Percentiles rank a stretch among this genome's conserved stretches.
Conservation (phyloP, 176 grass and related monocot genomes). For the Elymus sibiricus region DNA sequence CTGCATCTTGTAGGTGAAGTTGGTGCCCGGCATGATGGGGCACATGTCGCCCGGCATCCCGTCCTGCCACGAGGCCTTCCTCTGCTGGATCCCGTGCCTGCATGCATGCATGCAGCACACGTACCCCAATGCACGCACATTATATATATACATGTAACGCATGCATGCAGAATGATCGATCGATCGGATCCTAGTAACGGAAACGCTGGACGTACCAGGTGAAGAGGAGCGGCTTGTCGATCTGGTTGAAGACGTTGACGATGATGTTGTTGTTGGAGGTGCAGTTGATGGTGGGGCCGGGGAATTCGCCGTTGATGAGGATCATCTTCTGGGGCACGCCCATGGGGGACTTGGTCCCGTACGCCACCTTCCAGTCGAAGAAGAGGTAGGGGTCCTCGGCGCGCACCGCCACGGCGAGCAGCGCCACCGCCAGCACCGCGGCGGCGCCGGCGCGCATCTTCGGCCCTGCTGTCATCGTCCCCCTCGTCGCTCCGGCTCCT, state of each 20-base stretch:
- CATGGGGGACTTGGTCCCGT: constrained; percentile 59
- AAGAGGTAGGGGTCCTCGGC: constrained; percentile 89
- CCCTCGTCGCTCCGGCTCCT: not conserved
- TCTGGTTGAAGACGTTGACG: constrained; percentile 83
- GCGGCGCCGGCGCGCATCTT: constrained; percentile 27
- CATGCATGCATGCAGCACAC: not conserved
- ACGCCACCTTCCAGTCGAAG: constrained; percentile 86
- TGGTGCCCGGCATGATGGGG: constrained; percentile 74
- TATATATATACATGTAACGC: too few species aligned
- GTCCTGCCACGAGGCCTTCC: constrained; percentile 96
- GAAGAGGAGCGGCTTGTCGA: constrained; percentile 85
- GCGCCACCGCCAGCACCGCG: constrained; percentile 25
- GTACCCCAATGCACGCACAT: not conserved
- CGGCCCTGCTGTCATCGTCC: not conserved
- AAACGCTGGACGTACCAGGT: constrained; percentile 40
- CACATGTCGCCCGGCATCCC: constrained; percentile 74
- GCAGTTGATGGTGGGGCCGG: constrained; percentile 90
- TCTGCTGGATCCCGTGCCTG: constrained; percentile 92
- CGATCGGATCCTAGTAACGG: not conserved
- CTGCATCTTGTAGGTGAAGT: constrained; percentile 91
- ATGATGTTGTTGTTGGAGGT: constrained; percentile 90
- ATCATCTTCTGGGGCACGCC: constrained; percentile 59
- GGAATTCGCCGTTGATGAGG: constrained; percentile 84
- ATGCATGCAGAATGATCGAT: not conserved
- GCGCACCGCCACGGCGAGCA: constrained; percentile 32